Percentiles rank a stretch among this genome's conserved stretches.
Conservation (phyloP, 352 stramenopile genomes). For the Saprolegnia parasitica region DNA sequence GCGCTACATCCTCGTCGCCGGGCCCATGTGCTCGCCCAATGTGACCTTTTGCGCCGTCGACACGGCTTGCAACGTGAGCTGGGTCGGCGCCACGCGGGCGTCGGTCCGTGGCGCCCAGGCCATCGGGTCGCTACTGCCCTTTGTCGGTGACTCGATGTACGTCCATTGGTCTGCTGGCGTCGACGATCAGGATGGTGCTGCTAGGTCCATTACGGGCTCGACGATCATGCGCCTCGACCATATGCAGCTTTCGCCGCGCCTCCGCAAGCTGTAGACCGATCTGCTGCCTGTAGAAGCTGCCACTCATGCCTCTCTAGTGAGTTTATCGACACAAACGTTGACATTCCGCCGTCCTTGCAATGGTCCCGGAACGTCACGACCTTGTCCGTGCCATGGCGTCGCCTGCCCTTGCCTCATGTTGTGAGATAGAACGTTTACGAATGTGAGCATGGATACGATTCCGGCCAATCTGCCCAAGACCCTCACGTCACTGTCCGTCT, state of each 20-base stretch:
- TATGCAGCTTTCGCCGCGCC: conserved; percentile 8
- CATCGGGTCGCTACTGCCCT: neutral
- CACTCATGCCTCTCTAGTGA: neutral
- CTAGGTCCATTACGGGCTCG: conserved; percentile 14
- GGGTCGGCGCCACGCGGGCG: conserved; percentile 1
- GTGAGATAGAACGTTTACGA: neutral
- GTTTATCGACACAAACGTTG: conserved; percentile 1
- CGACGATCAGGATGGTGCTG: neutral
- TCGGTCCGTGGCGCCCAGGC: neutral
- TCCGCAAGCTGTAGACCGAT: neutral
- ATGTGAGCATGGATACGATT: neutral
- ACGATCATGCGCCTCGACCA: neutral
- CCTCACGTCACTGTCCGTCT: neutral
- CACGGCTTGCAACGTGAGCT: neutral
- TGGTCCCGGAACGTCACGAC: conserved; percentile 7
- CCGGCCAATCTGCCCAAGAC: neutral
- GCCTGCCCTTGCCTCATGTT: neutral
- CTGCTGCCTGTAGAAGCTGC: neutral
- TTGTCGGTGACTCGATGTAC: neutral
- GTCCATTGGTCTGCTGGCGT: neutral
- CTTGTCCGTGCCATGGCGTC: neutral
- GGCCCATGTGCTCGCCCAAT: conserved; percentile 3
- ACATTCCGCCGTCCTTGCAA: neutral
- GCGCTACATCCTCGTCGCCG: conserved; percentile 11
- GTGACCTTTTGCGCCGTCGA: conserved; percentile 1